phyloP scores from a whole-genome alignment of 495 filamentous ascomycete species.

The Penicillium psychrofluorescens region DNA sequence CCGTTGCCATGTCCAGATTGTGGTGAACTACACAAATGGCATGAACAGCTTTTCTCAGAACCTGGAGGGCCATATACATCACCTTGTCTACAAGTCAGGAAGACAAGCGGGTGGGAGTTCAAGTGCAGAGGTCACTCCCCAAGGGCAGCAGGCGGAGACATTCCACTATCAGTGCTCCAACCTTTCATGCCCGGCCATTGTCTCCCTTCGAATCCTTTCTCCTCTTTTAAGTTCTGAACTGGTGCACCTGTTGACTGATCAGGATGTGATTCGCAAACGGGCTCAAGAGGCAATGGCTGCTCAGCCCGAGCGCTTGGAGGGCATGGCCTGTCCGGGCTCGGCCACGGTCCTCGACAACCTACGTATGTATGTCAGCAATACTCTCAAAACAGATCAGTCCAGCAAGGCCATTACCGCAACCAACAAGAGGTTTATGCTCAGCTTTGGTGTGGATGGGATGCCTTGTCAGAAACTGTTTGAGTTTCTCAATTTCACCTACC shows the following conservation, averaged over 20 bases:
- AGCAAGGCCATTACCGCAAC: slow-evolving; percentile 52
- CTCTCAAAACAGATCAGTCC: slow-evolving; percentile 36
- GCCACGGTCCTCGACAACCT: slow-evolving; percentile 49
- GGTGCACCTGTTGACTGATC: slow-evolving; percentile 50
- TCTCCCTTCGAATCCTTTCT: slow-evolving; percentile 48
- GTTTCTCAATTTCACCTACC: slow-evolving; percentile 51
- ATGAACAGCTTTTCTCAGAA: slow-evolving; percentile 9
- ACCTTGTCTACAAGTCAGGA: slow-evolving; percentile 35
- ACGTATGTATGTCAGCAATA: slow-evolving; percentile 55
- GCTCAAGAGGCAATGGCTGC: slow-evolving; percentile 43
- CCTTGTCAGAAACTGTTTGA: slow-evolving; percentile 56
- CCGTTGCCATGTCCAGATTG: slow-evolving; percentile 47
- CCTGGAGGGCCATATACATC: slow-evolving; percentile 34
- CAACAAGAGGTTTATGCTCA: slow-evolving; percentile 66
- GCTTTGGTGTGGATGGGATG: slow-evolving; percentile 51
- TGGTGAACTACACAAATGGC: slow-evolving; percentile 32
- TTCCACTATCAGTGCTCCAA: slow-evolving; percentile 56
- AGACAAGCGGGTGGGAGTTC: slow-evolving; percentile 19
- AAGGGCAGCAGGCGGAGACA: slow-evolving; percentile 30
- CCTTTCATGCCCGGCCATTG: slow-evolving; percentile 42
- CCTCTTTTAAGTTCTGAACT: slow-evolving; percentile 44
- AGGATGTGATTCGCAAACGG: slow-evolving; percentile 42
- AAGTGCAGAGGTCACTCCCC: slow-evolving; percentile 18
- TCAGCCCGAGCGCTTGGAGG: slow-evolving; percentile 54
- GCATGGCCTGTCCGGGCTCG: slow-evolving; percentile 36